phyloP scores from a whole-genome alignment of 345 rosid species.

The Populus euphratica region DNA sequence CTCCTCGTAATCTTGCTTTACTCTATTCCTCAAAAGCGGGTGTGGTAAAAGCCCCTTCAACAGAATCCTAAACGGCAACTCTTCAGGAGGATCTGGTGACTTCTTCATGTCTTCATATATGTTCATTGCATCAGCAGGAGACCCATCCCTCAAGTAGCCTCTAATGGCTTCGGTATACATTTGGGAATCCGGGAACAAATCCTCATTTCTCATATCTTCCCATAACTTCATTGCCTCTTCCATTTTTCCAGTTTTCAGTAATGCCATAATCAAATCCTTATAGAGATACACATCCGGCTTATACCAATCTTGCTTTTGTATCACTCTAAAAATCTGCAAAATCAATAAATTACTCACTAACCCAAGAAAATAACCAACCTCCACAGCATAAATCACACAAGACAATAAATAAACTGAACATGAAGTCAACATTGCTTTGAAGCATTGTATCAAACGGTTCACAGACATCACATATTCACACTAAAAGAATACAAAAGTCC shows the following conservation, averaged over 20 bases:
- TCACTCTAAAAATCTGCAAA: conserved; percentile 64
- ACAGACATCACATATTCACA: not conserved
- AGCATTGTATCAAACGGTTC: conserved; percentile 42
- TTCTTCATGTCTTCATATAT: conserved; percentile 88
- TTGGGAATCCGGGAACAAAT: conserved; percentile 81
- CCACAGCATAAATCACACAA: not conserved
- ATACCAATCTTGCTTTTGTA: conserved; percentile 82
- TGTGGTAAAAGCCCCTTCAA: conserved; percentile 86
- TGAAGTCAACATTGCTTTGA: conserved; percentile 6
- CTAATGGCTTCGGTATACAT: conserved; percentile 80
- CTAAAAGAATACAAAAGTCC: not conserved
- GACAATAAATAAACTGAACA: not conserved
- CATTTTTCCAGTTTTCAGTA: conserved; percentile 66
- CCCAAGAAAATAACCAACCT: not conserved
- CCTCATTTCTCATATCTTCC: conserved; percentile 73
- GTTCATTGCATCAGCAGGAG: conserved; percentile 92
- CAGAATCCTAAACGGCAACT: conserved; percentile 82
- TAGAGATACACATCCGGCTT: conserved; percentile 70
- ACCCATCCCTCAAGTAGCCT: conserved; percentile 77
- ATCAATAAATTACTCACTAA: conserved; percentile 1
- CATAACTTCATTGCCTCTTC: conserved; percentile 73
- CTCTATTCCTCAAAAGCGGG: conserved; percentile 83
- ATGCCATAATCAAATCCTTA: conserved; percentile 75
- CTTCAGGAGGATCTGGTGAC: conserved; percentile 89
- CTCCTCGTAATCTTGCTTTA: conserved; percentile 90